Percentiles rank a stretch among this genome's conserved stretches.
Conservation (phyloP, 345 rosid species). For the Eucalyptus regnans region DNA sequence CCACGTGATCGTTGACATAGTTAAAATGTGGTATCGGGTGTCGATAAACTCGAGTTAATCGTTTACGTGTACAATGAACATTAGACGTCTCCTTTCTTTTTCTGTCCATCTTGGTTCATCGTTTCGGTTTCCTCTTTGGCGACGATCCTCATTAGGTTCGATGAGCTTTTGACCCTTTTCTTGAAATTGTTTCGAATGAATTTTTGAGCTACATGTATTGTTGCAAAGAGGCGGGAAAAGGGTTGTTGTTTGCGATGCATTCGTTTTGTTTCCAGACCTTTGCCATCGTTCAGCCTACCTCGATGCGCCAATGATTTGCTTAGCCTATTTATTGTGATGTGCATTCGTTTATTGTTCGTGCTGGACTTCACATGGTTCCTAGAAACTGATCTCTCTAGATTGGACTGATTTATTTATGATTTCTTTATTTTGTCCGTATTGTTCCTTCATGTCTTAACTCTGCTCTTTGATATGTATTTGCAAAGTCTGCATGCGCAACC, state of each 20-base stretch:
- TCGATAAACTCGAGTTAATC: background rate
- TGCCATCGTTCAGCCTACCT: background rate
- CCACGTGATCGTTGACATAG: background rate
- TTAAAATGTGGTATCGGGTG: background rate
- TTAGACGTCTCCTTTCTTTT: background rate
- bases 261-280: background rate
- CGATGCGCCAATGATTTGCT: background rate
- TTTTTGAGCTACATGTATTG: background rate
- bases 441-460: background rate
- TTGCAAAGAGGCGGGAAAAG: background rate
- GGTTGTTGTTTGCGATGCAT: background rate
- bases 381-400: background rate
- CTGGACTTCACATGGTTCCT: background rate
- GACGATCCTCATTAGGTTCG: background rate
- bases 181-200: background rate
- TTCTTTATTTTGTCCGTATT: background rate
- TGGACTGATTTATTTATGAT: background rate
- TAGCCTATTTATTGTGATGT: background rate
- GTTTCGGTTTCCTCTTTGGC: background rate
- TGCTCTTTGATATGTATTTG: background rate
- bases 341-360: background rate
- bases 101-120: background rate
- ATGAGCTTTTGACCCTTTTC: background rate
- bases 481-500: background rate
- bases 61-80: background rate